Conservation (phyloP, 192 early-diverging fungal species). For the Coemansia sp. region DNA sequence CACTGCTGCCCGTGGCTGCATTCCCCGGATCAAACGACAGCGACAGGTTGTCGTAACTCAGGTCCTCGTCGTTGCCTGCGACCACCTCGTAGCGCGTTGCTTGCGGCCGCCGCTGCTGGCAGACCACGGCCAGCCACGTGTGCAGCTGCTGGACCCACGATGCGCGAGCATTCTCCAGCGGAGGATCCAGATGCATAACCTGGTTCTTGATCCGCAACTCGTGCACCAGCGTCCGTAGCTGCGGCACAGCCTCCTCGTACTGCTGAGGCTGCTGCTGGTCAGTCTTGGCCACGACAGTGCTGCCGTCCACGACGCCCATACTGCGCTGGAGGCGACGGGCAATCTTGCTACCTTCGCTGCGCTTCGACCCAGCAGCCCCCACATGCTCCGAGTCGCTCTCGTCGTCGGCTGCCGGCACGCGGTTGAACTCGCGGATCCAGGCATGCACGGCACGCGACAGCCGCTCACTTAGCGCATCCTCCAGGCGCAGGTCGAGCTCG, state of each 20-base stretch:
- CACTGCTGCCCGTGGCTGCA: background rate
- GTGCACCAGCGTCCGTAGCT: slow-evolving; percentile 68
- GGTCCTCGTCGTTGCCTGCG: slow-evolving; percentile 56
- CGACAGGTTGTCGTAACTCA: slow-evolving; percentile 53
- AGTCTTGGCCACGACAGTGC: background rate
- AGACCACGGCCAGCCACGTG: slow-evolving; percentile 85
- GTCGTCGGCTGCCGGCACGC: slow-evolving; percentile 45
- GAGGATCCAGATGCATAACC: slow-evolving; percentile 93
- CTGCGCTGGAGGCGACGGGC: slow-evolving; percentile 27
- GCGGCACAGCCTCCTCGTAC: slow-evolving; percentile 55
- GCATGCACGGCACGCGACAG: slow-evolving; percentile 70
- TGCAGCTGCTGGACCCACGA: slow-evolving; percentile 89
- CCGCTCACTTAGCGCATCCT: slow-evolving; percentile 65
- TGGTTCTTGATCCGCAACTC: slow-evolving; percentile 91
- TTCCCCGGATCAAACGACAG: slow-evolving; percentile 52
- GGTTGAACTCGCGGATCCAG: slow-evolving; percentile 66
- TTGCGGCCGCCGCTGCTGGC: slow-evolving; percentile 77
- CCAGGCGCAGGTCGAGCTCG: slow-evolving; percentile 73
- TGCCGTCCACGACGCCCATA: slow-evolving; percentile 17
- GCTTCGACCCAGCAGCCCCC: slow-evolving; percentile 8
- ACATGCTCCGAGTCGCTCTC: slow-evolving; percentile 43
- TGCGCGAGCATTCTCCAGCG: slow-evolving; percentile 87
- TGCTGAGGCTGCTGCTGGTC: slow-evolving; percentile 22
- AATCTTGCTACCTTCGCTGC: no score
- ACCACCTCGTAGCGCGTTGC: slow-evolving; percentile 85